phyloP scores from a whole-genome alignment of 2,329 filamentous ascomycete genomes.

The Aphanocladium album region DNA sequence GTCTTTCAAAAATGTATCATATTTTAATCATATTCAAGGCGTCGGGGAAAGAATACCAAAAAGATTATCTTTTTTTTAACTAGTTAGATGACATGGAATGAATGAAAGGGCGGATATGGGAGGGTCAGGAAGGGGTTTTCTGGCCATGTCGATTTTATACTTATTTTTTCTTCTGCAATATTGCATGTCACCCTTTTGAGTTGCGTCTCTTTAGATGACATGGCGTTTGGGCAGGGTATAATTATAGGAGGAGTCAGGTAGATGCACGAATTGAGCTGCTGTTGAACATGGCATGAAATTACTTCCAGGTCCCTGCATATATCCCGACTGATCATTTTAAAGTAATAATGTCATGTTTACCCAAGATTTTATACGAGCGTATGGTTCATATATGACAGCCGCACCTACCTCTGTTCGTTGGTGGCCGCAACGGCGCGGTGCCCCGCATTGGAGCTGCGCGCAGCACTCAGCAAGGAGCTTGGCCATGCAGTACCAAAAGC shows the following conservation, averaged over 20 bases:
- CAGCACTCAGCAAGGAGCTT: background rate
- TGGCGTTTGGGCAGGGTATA: background rate
- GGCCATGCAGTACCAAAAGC: background rate
- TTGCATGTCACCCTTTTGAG: background rate
- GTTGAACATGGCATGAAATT: no score
- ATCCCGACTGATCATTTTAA: background rate
- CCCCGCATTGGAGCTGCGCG: background rate
- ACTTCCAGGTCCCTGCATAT: no score
- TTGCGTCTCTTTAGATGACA: background rate
- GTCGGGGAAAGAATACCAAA: background rate
- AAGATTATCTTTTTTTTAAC: background rate
- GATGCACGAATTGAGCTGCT: background rate
- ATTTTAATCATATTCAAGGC: constrained; percentile 9
- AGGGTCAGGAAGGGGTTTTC: background rate
- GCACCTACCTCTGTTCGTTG: no score
- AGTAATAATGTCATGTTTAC: no score
- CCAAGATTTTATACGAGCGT: no score
- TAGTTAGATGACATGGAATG: background rate
- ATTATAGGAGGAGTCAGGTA: background rate
- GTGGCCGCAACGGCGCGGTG: background rate
- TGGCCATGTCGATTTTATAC: background rate
- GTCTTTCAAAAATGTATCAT: constrained; percentile 8
- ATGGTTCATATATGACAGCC: no score
- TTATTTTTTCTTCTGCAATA: background rate
- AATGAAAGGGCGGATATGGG: background rate